Percentiles rank a stretch among this genome's conserved stretches.
These are phyloP conservation scores for Pulveroboletus sp. DNA, from an alignment of 768 basidiomycete genomes.

Conservation along the genomic window DNA sequence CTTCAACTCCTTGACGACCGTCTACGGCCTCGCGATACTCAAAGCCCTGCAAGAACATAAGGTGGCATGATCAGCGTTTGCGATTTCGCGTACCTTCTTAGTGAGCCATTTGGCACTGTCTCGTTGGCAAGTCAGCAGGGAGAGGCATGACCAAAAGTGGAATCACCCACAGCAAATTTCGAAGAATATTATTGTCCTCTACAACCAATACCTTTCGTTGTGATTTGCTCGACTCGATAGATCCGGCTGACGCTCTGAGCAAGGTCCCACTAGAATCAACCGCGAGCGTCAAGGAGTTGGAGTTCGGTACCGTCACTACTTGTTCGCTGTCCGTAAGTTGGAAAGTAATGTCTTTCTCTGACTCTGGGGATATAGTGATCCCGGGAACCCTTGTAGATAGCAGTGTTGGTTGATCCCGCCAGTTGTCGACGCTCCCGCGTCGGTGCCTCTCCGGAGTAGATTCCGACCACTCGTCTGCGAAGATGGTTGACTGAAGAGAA, in stretches of 20 bases:
- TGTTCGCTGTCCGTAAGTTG: constrained; percentile 14
- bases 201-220: constrained; percentile 74
- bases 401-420: constrained; percentile 19
- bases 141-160: not conserved
- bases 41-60: constrained; percentile 49
- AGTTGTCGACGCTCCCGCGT: constrained; percentile 33
- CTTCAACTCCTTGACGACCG: constrained; percentile 78
- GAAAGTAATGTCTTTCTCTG: constrained; percentile 30
- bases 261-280: constrained; percentile 64
- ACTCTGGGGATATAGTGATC: constrained; percentile 18
- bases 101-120: constrained; percentile 62
- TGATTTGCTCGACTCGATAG: constrained; percentile 42
- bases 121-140: constrained; percentile 10
- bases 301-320: constrained; percentile 6
- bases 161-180: constrained; percentile 71
- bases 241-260: constrained; percentile 62
- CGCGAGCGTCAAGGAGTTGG: constrained; percentile 44
- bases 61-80: not conserved
- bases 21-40: constrained; percentile 78
- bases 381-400: constrained; percentile 8
- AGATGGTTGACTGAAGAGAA: constrained; percentile 27
- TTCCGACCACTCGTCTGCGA: constrained; percentile 24
- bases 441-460: constrained; percentile 21
- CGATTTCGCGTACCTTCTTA: constrained; percentile 40
- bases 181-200: constrained; percentile 87